Base-by-base conservation (phyloP, 257 asterid genomes). In the Plantago elongata region DNA sequence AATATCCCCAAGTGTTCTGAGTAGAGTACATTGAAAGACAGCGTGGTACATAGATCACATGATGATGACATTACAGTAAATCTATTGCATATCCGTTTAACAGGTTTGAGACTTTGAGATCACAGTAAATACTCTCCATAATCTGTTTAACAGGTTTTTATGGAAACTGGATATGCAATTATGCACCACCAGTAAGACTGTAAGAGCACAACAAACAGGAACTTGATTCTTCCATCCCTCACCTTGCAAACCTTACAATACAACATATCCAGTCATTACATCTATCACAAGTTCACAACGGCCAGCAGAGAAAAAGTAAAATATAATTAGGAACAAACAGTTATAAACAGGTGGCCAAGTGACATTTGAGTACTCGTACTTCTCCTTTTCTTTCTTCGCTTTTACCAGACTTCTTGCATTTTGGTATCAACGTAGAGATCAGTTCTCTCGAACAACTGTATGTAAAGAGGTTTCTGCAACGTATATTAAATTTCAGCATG, bases 261-360 rank as follows among this genome's bases (percentile, higher is more conserved):
- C 72, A 73, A 70, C 79, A 73, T 11, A 66, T 45, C 55, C 60
- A 59, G 51, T 54, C 66, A 54, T 37, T 72, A 62, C 45, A 43
- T 42, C 49, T 22, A 56, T 45, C 76, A 64, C 63, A 45, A 57
- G 15, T 50, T 45, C 76, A 64, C 63, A 45, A 57, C n/a, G 60
- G 15, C 51, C 51, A 49, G 27, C 27, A 22, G 27, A 22, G 27
- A 22, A 22, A 22, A 22, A 22, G 2, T 22, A 22, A 22, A 22
- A 22, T 47, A 37, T 40, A 49, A 22, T 16, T 13, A 11, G 64
- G 34, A 22, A 68, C 37, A 40, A 5, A 57, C 44, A 48, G 74
- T 37, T 54, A 30, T 58, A 47, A 34, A 27, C 48, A 63, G 49
- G 61, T 27, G 44, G 64, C 71, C 49, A 45, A n/a, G 48, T 64